A percentile compares a stretch with the other conserved stretches of the same genome.
These are phyloP conservation scores for Coemansia sp. DNA, from an alignment of 192 early-diverging fungal genomes.

Conservation along the genomic window DNA sequence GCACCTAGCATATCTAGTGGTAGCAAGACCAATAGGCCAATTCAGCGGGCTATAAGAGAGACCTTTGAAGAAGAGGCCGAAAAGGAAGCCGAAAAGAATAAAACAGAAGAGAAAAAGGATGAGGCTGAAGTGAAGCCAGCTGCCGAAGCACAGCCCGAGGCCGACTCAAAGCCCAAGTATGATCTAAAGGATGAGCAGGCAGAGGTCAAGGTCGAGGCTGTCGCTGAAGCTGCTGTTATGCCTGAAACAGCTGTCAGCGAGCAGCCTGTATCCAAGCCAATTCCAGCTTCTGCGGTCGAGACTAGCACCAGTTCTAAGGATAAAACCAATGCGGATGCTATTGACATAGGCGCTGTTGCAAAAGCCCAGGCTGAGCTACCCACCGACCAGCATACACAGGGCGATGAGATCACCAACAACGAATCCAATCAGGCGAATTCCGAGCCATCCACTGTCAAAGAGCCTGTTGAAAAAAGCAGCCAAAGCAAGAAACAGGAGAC, in stretches of 20 bases:
- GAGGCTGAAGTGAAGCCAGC: not conserved
- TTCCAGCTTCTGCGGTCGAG: not conserved
- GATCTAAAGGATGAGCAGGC: not conserved
- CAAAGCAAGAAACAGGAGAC: not conserved
- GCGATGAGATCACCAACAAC: not conserved
- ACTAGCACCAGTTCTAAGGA: not conserved
- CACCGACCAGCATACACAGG: constrained; percentile 1
- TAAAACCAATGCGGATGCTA: not conserved
- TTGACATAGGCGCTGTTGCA: not conserved
- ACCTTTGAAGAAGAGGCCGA: not conserved
- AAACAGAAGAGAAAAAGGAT: too few relatives aligned
- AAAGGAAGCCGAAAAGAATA: not conserved
- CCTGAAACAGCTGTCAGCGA: not conserved
- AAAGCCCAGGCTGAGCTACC: not conserved
- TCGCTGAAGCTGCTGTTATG: not conserved
- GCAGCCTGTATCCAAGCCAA: not conserved
- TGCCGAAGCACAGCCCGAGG: not conserved
- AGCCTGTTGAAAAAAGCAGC: not conserved
- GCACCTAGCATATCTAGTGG: not conserved
- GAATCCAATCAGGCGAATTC: not conserved
- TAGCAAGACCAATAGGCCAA: not conserved
- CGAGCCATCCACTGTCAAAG: not conserved
- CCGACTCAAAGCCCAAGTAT: not conserved
- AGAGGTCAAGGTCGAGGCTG: not conserved
- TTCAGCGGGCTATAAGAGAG: constrained; percentile 10